A percentile compares a stretch with the other conserved stretches of the same genome.
phyloP scores from a whole-genome alignment of 2,329 filamentous ascomycete genomes.

The Cordyceps cicadae region DNA sequence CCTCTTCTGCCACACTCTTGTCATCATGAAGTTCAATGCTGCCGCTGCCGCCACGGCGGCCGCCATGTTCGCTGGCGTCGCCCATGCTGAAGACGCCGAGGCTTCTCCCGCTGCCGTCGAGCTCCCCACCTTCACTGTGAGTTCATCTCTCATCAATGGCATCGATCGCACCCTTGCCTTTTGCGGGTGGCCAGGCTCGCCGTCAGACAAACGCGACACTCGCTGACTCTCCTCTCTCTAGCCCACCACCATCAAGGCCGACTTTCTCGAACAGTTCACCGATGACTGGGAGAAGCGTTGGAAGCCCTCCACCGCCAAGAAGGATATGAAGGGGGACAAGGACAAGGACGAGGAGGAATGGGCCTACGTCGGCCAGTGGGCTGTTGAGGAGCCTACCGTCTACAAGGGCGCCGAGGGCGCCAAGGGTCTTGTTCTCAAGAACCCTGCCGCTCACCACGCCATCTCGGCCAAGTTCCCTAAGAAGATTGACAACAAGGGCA shows the following conservation, averaged over 20 bases:
- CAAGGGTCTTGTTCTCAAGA: conserved; percentile 97
- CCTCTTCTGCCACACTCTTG: not conserved
- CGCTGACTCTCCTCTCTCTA: conserved; percentile 32
- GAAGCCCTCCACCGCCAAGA: conserved; percentile 95
- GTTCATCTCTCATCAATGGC: conserved; percentile 27
- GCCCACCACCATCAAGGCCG: conserved; percentile 82
- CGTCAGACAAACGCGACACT: conserved; percentile 1
- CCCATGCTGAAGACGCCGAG: conserved; percentile 60
- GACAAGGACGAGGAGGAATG: conserved; percentile 82
- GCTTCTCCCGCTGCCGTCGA: conserved; percentile 52
- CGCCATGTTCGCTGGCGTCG: conserved; percentile 60
- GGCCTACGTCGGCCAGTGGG: conserved; percentile 95
- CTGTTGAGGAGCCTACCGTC: conserved; percentile 86
- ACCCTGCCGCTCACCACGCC: conserved; percentile 94
- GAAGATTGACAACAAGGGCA: conserved; percentile 93
- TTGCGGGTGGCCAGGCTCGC: not conserved
- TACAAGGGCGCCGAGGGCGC: conserved; percentile 91
- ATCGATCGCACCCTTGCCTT: not conserved
- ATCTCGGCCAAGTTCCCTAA: conserved; percentile 98
- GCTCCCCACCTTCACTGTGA: conserved; percentile 81
- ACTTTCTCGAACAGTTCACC: conserved; percentile 98
- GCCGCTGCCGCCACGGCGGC: conserved; percentile 69
- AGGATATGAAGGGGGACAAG: conserved; percentile 65
- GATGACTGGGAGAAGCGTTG: conserved; percentile 90
- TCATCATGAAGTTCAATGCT: conserved; percentile 76